Evolutionary conservation across 176 grass and related monocot species (phyloP).

Genomic region (Aegilops speltoides): DNA sequence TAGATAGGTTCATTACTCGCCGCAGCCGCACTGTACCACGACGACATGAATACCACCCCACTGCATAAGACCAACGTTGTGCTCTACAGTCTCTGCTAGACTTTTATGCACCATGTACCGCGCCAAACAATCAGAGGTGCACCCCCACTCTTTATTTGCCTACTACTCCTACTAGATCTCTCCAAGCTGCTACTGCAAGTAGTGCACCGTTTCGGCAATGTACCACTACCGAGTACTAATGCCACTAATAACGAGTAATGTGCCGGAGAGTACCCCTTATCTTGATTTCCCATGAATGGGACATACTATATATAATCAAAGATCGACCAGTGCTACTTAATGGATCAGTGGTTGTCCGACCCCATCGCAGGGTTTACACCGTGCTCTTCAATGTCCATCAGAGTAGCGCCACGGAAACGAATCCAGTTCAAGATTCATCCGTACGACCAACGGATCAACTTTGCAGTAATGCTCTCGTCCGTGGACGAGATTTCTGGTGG

Average conservation of each 20-base stretch:
- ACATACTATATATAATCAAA: constrained; percentile 2
- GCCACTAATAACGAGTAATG: not conserved
- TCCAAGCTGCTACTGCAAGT: not conserved
- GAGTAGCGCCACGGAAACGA: not conserved
- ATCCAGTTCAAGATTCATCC: constrained; percentile 22
- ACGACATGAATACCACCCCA: not conserved
- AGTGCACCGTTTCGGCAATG: too few species aligned
- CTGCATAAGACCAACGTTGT: not conserved
- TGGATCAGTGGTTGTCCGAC: constrained; percentile 14
- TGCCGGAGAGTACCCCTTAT: not conserved
- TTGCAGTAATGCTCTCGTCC: not conserved
- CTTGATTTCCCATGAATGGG: not conserved
- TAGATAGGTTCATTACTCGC: not conserved
- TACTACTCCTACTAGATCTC: not conserved
- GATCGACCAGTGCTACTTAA: constrained; percentile 8
- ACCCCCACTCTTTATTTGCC: not conserved
- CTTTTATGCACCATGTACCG: not conserved
- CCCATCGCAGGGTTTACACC: not conserved
- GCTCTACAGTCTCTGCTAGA: not conserved
- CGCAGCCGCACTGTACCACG: not conserved
- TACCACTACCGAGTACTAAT: too few species aligned
- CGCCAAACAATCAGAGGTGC: not conserved
- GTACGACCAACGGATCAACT: not conserved
- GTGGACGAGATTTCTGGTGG: not conserved
- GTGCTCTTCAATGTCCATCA: constrained; percentile 12